Evolutionary conservation across 495 filamentous ascomycete genomes (phyloP), one percentile per base, ranked within the genome.

Genomic region (Xylaria curta): DNA sequence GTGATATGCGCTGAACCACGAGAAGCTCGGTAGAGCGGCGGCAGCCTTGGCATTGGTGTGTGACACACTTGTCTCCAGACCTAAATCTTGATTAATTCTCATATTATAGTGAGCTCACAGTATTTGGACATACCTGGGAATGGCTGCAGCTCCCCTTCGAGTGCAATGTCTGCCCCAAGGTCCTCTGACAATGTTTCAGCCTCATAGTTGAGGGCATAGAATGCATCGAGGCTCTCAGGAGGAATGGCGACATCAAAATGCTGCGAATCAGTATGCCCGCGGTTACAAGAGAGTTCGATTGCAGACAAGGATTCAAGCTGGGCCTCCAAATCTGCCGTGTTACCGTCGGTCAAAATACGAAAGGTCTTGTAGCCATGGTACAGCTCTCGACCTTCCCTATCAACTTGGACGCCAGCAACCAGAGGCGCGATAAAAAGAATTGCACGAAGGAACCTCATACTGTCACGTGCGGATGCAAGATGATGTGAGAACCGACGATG

Each of bases 1-100:
- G 69, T 91, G 89, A 76, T 90, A 91, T 38, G 82, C 78, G 70
- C 83, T 81, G 80, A 90, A 90, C 87, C 87, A 91, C 8, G 85
- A 80, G 19, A 76, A 56, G 56, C 69, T 72, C 3, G 77, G 77
- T 21, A 79, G 76, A 70, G 76, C 75, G 61, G 73, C 58, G 5
- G 67, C 74, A 6, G 72, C 76, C 0, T 62, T 53, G n/a, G 13
- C 64, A 33, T 63, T 47, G 60, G 47, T 33, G 8, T 24, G 46
- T 36, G 42, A 12, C 26, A 15, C 53, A 17, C 62, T 66, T 31
- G 42, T 40, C 19, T 67, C 70, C 7, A 72, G n/a, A n/a, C 70
- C 70, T 72, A 9, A 0, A 17, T 36, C 36, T 24, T 38, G 13
- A 42, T 72, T 67, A 72, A 53, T 24, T 66, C 38, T 28, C 54